Evolutionary conservation across 2,329 filamentous ascomycete genomes (phyloP).

Genomic region (Pseudocercospora pini-densiflorae): DNA sequence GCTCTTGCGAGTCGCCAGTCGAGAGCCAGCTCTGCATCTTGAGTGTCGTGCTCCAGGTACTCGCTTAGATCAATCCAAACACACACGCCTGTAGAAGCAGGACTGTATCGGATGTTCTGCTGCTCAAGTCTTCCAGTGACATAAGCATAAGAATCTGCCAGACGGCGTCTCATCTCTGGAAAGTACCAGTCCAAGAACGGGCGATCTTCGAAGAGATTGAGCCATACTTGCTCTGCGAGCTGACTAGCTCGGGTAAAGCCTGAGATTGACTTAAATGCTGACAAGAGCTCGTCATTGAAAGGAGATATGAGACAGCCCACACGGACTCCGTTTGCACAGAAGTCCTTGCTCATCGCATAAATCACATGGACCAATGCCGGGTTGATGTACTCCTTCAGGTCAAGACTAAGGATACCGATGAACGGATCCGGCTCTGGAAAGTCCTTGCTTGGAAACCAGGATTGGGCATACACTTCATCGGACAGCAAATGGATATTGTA

Average conservation of each 20-base stretch:
- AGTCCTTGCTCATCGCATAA: conserved; percentile 13
- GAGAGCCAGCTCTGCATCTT: conserved; percentile 4
- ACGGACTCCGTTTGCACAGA: conserved; percentile 8
- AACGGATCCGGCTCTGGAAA: not conserved
- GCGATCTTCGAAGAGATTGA: conserved; percentile 7
- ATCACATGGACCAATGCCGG: conserved; percentile 14
- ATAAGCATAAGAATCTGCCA: conserved; percentile 8
- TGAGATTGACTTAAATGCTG: conserved; percentile 11
- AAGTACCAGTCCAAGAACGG: conserved; percentile 6
- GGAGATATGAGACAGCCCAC: conserved; percentile 14
- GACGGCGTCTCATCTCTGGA: conserved; percentile 5
- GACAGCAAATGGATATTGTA: conserved; percentile 14
- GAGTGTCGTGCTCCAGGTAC: conserved; percentile 1
- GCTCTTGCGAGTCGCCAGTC: conserved; percentile 10
- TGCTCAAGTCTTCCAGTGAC: conserved; percentile 2
- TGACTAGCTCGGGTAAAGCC: conserved; percentile 11
- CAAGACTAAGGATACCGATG: conserved; percentile 5
- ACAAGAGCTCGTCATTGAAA: conserved; percentile 7
- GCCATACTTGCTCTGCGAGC: conserved; percentile 14
- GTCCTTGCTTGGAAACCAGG: not conserved
- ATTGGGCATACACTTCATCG: conserved; percentile 15
- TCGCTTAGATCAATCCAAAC: conserved; percentile 6
- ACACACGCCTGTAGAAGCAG: conserved; percentile 8
- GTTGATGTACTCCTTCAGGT: conserved; percentile 10
- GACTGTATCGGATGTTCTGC: not conserved